Percentiles rank a stretch among this genome's conserved stretches.
phyloP scores from a whole-genome alignment of 805 yeast species.

The Candida michaelii region DNA sequence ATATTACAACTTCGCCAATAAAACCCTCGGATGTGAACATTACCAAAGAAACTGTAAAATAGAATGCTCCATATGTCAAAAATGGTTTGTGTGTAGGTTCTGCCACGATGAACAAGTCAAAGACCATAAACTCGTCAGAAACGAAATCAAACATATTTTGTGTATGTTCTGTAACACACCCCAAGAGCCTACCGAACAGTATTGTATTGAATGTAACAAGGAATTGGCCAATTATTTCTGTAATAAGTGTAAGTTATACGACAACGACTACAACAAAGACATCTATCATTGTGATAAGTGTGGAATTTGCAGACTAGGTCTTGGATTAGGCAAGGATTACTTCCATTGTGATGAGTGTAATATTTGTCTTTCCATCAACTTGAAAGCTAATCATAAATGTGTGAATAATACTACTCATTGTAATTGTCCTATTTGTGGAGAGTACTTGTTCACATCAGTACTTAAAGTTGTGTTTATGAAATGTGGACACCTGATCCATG shows the following conservation, averaged over 20 bases:
- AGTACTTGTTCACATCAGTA: slow-evolving; percentile 81
- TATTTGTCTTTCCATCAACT: slow-evolving; percentile 80
- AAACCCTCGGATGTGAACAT: slow-evolving; percentile 73
- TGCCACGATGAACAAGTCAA: slow-evolving; percentile 72
- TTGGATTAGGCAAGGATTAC: slow-evolving; percentile 84
- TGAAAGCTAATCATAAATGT: slow-evolving; percentile 77
- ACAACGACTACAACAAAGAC: slow-evolving; percentile 72
- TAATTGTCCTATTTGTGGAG: slow-evolving; percentile 91
- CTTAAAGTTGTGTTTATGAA: slow-evolving; percentile 85
- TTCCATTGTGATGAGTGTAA: slow-evolving; percentile 90
- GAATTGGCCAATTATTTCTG: slow-evolving; percentile 79
- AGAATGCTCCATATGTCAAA: slow-evolving; percentile 71
- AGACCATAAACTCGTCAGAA: slow-evolving; percentile 58
- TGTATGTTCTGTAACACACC: slow-evolving; percentile 81
- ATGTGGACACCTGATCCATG: slow-evolving; percentile 95
- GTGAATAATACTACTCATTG: slow-evolving; percentile 86
- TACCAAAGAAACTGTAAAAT: slow-evolving; percentile 81
- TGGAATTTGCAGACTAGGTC: slow-evolving; percentile 88
- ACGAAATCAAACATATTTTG: slow-evolving; percentile 62
- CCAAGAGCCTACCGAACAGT: slow-evolving; percentile 63
- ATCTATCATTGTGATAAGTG: slow-evolving; percentile 92
- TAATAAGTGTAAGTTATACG: slow-evolving; percentile 74
- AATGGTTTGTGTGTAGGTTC: slow-evolving; percentile 79
- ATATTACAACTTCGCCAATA: slow-evolving; percentile 44
- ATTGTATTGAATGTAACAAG: slow-evolving; percentile 66